Evolutionary conservation across 805 yeast species (phyloP).

Genomic region (Cephaloascus albidus): DNA sequence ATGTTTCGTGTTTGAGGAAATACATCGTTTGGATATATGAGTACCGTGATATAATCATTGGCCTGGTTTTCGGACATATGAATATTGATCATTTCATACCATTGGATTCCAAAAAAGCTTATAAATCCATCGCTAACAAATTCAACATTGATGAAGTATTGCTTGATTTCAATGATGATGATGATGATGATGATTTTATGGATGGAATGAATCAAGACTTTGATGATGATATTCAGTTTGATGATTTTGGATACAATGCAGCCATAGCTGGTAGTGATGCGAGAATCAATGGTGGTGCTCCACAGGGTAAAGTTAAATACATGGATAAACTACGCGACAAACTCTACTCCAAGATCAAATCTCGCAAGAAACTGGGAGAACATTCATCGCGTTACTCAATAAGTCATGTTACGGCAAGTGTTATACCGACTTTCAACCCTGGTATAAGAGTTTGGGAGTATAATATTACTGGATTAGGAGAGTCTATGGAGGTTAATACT

Average conservation of each 20-base stretch:
- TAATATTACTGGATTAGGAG: conserved; percentile 50
- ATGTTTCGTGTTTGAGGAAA: conserved; percentile 63
- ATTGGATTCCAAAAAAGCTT: conserved; percentile 60
- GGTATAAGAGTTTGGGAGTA: conserved; percentile 83
- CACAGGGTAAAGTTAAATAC: conserved; percentile 56
- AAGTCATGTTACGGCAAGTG: conserved; percentile 62
- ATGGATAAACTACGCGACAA: conserved; percentile 47
- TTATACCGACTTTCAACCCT: conserved; percentile 81
- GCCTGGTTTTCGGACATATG: conserved; percentile 86
- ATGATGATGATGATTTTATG: conserved; percentile 11
- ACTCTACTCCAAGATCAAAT: conserved; percentile 40
- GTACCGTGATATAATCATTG: conserved; percentile 74
- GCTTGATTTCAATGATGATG: conserved; percentile 13
- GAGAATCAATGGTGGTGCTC: conserved; percentile 51
- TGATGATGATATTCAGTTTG: conserved; percentile 8
- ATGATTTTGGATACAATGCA: conserved; percentile 5
- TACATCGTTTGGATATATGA: conserved; percentile 77
- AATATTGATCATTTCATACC: conserved; percentile 82
- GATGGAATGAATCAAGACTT: conserved; percentile 6
- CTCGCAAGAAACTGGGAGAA: conserved; percentile 32
- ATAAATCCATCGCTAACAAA: conserved; percentile 33
- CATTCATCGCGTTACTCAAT: conserved; percentile 55
- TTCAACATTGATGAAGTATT: no score
- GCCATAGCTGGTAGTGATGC: conserved; percentile 20
- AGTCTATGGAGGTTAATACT: conserved; percentile 1